Evolutionary conservation across 805 yeast species (phyloP).

Genomic region (Ogataea trehaloabstinens): DNA sequence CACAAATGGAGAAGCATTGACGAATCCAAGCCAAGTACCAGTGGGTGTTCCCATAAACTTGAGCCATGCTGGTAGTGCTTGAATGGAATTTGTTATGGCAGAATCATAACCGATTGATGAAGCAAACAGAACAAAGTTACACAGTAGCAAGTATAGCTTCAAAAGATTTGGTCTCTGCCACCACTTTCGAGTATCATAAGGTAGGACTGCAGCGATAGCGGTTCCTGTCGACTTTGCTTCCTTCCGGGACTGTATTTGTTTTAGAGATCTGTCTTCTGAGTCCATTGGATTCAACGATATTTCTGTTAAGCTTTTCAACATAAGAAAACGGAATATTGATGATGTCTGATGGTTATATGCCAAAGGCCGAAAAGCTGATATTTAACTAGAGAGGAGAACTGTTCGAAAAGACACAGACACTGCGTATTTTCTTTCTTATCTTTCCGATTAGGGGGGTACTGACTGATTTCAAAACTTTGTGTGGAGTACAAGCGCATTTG

Average conservation of each 20-base stretch:
- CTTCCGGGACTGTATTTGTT: not conserved
- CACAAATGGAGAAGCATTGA: constrained; percentile 19
- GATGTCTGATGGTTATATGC: not conserved
- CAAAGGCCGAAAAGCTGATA: not conserved
- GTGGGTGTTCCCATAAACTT: constrained; percentile 15
- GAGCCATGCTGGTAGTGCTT: constrained; percentile 18
- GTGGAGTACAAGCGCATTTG: no score
- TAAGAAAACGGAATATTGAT: not conserved
- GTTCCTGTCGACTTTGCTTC: constrained; percentile 11
- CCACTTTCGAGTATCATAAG: constrained; percentile 18
- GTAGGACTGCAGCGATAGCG: constrained; percentile 13
- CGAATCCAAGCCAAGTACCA: constrained; percentile 22
- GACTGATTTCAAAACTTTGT: no score
- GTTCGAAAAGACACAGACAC: no score
- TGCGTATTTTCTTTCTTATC: no score
- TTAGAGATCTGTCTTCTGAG: not conserved
- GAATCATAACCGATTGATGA: constrained; percentile 22
- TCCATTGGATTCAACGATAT: constrained; percentile 1
- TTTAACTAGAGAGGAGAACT: not conserved
- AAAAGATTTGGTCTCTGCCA: constrained; percentile 17
- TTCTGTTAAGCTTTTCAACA: not conserved
- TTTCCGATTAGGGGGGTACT: no score
- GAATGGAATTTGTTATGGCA: constrained; percentile 19
- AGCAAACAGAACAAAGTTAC: constrained; percentile 18
- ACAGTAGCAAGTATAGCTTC: constrained; percentile 13